A percentile compares a stretch with the other conserved stretches of the same genome.
Conservation (phyloP, 352 stramenopile genomes). For the Globisporangium echinulatum region DNA sequence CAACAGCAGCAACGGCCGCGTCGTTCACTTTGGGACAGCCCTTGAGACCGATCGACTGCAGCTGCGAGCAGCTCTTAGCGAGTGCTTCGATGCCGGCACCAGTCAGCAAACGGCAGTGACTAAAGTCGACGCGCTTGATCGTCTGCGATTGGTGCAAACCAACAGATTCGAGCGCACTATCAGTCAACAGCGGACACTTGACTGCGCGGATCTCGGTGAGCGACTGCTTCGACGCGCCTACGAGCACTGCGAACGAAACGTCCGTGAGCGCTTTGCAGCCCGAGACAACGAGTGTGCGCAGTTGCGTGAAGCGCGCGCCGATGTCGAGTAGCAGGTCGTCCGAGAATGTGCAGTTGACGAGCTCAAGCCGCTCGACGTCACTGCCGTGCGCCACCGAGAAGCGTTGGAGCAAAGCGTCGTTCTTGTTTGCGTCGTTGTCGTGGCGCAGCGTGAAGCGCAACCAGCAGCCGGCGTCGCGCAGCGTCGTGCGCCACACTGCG, state of each 20-base stretch:
- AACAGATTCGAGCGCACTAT: slow-evolving; percentile 23
- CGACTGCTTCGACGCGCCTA: slow-evolving; percentile 25
- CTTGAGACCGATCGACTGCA: slow-evolving; percentile 46
- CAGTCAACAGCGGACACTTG: slow-evolving; percentile 49
- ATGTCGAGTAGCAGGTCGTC: slow-evolving; percentile 23
- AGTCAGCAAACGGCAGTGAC: slow-evolving; percentile 50
- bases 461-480: slow-evolving; percentile 29
- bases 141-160: slow-evolving; percentile 23
- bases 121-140: slow-evolving; percentile 46
- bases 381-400: slow-evolving; percentile 32
- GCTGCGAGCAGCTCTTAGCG: slow-evolving; percentile 16
- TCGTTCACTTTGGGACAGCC: slow-evolving; percentile 50
- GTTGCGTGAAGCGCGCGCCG: slow-evolving; percentile 21
- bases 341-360: slow-evolving; percentile 43
- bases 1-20: slow-evolving; percentile 23
- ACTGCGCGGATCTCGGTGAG: slow-evolving; percentile 39
- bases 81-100: slow-evolving; percentile 24
- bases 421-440: slow-evolving; percentile 22
- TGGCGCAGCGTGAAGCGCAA: slow-evolving; percentile 23
- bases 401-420: slow-evolving; percentile 18
- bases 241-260: slow-evolving; percentile 29
- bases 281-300: slow-evolving; percentile 43
- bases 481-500: slow-evolving; percentile 22
- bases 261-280: slow-evolving; percentile 51
- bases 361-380: slow-evolving; percentile 28